Evolutionary conservation across 179 eudicot genomes (phyloP), one percentile per base, ranked within the genome.

Genomic region (Kewa caespitosa): DNA sequence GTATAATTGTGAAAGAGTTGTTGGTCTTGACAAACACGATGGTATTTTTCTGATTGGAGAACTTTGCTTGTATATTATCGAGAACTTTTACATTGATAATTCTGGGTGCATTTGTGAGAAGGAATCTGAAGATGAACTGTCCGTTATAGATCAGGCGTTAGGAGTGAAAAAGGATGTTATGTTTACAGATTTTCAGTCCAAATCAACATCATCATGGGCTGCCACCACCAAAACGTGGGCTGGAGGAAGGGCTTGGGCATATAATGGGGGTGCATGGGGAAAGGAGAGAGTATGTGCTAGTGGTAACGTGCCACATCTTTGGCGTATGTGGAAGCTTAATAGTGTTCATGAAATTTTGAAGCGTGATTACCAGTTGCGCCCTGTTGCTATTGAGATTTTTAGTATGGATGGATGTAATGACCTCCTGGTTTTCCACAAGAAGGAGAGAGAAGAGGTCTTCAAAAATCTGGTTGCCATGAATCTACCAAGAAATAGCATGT

Each of bases 371-470:
- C 99, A 96, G 87, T 85, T 96, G 80, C 97, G 99, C 54, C 98
- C 98, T 33, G 99, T 96, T 84, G 99, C 99, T 67, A 82, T 96
- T 74, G 99, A 96, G 83, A 85, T 96, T 71, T 96, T 96, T 80
- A 96, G 99, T 87, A 94, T 94, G 98, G 98, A 96, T 84, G 99
- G 99, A 75, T 96, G 98, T 79, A 96, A 96, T 72, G 98, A 94
- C 80, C 96, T 96, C 36, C 82, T 96, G 74, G 98, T 96, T 74
- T 96, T 96, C 83, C 99, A 91, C 91, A 96, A 96, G 83, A 96
- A 90, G 75, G 99, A 96, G 90, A 91, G 99, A 79, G 99, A 96
- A 79, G 97, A 93, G 76, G 94, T 96, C 39, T 96, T 96, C 89
- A 91, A 84, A 74, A 96, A 96, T 87, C 82, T 96, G 81, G 87